Percentiles rank a stretch among this genome's conserved stretches.
phyloP scores from a whole-genome alignment of 2,329 filamentous ascomycete species.

The Colletotrichum tamarilloi region DNA sequence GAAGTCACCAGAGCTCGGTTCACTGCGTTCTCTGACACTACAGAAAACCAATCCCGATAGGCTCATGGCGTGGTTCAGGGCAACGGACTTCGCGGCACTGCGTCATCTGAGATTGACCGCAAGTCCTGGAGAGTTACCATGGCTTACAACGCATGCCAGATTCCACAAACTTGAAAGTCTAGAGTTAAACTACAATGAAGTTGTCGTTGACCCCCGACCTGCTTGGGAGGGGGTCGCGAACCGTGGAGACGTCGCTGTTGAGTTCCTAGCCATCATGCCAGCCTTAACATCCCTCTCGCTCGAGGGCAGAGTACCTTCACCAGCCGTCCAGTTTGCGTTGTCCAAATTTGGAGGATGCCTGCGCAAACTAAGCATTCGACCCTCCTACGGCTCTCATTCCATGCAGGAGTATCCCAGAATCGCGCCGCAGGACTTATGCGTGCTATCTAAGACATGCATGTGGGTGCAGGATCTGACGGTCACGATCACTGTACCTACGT shows the following conservation, averaged over 20 bases:
- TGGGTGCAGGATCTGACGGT: neutral
- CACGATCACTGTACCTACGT: neutral
- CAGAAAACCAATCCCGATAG: neutral
- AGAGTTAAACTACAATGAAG: neutral
- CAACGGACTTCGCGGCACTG: slow-evolving; percentile 2
- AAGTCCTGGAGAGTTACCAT: neutral
- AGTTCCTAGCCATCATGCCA: slow-evolving; percentile 2
- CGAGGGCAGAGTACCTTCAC: neutral
- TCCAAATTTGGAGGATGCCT: neutral
- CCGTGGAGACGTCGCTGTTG: neutral
- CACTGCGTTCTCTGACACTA: neutral
- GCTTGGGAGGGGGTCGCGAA: neutral
- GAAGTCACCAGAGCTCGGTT: neutral
- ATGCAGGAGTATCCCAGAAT: neutral
- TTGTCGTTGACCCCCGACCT: neutral
- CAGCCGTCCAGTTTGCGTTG: neutral
- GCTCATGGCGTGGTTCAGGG: neutral
- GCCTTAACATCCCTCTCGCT: neutral
- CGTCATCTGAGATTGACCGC: slow-evolving; percentile 5
- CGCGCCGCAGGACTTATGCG: neutral
- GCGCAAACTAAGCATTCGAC: neutral
- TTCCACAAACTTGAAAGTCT: neutral
- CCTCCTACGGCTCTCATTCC: neutral
- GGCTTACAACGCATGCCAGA: neutral
- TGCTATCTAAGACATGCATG: neutral